Percentiles rank a stretch among this genome's conserved stretches.
These are phyloP conservation scores for Puccinellia tenuiflora DNA, from an alignment of 176 grass and related monocot genomes.

Conservation along the genomic window DNA sequence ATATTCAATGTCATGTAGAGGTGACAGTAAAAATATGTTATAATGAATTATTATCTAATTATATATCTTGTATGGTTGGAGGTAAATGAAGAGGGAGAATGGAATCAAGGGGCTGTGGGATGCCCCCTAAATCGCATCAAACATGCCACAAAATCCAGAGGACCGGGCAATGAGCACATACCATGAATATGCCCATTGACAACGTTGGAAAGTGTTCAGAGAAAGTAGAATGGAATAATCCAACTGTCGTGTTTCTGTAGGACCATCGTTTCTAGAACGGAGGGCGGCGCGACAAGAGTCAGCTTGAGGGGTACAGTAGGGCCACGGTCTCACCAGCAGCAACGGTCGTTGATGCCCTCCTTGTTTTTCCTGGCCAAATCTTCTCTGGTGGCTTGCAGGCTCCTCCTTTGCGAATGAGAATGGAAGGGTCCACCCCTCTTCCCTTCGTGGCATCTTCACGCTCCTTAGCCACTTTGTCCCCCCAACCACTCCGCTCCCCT, in stretches of 20 bases:
- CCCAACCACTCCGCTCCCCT: neutral
- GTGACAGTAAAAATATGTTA: neutral
- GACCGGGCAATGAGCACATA: neutral
- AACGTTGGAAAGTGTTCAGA: neutral
- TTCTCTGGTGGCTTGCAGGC: neutral
- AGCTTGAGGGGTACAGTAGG: neutral
- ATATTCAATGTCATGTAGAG: neutral
- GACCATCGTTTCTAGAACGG: slow-evolving; percentile 43
- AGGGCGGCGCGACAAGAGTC: slow-evolving; percentile 12
- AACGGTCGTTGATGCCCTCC: neutral
- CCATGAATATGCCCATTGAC: too few relatives aligned
- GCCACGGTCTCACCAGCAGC: neutral
- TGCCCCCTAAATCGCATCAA: neutral
- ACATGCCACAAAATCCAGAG: too few relatives aligned
- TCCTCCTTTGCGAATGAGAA: neutral
- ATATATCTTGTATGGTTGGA: neutral
- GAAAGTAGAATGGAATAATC: neutral
- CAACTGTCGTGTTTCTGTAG: neutral
- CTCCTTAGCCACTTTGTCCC: neutral
- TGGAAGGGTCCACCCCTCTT: neutral
- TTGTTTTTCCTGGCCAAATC: neutral
- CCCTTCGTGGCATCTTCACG: slow-evolving; percentile 25
- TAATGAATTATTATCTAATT: neutral
- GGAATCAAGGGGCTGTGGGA: too few relatives aligned
- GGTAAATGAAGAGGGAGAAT: neutral